Conservation (phyloP, 2,329 filamentous ascomycete genomes). For the Fusarium sp. region DNA sequence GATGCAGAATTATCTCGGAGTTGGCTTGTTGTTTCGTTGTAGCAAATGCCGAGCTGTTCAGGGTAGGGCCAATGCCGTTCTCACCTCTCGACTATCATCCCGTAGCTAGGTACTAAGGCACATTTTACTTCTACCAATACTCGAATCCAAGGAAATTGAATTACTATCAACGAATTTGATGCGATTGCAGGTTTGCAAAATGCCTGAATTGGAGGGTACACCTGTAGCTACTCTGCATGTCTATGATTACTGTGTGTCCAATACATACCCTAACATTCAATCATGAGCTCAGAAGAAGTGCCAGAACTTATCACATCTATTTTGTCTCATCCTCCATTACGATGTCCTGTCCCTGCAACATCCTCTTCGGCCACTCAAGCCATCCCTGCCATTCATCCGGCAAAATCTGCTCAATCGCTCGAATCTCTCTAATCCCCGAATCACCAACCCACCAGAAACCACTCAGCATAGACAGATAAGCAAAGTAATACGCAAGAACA, state of each 20-base stretch:
- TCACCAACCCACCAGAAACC: slow-evolving; percentile 9
- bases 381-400: slow-evolving; percentile 4
- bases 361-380: slow-evolving; percentile 10
- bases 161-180: too few relatives aligned
- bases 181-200: too few relatives aligned
- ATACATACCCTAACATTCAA: too few relatives aligned
- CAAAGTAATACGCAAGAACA: slow-evolving; percentile 12
- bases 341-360: not conserved
- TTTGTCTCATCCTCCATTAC: not conserved
- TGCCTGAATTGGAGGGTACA: too few relatives aligned
- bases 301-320: not conserved
- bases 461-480: slow-evolving; percentile 1
- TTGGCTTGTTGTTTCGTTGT: not conserved
- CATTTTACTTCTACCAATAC: too few relatives aligned
- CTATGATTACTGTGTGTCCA: too few relatives aligned
- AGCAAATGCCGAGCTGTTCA: not conserved
- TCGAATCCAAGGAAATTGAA: too few relatives aligned
- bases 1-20: too few relatives aligned
- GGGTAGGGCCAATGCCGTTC: not conserved
- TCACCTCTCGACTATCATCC: too few relatives aligned
- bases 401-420: not conserved
- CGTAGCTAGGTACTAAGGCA: too few relatives aligned
- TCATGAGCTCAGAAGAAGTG: not conserved
- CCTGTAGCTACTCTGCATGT: too few relatives aligned
- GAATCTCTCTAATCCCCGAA: not conserved